Evolutionary conservation across 495 filamentous ascomycete genomes (phyloP).

Genomic region (Xylaria cubensis): DNA sequence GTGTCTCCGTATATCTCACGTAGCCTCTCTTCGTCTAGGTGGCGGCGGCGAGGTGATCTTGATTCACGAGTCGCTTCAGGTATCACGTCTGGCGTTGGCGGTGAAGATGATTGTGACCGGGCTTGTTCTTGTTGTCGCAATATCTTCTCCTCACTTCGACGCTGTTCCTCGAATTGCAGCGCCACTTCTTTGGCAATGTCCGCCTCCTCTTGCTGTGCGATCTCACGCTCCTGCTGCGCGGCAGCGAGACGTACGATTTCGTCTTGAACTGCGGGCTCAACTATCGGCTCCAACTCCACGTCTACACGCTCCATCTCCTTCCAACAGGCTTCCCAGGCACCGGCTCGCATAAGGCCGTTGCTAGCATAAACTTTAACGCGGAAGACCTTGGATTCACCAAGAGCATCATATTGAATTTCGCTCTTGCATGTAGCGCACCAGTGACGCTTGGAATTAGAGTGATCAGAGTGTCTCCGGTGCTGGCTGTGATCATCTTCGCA

Average conservation of each 20-base stretch:
- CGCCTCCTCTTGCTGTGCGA: slow-evolving; percentile 38
- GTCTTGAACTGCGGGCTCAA: slow-evolving; percentile 48
- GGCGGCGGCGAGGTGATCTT: slow-evolving; percentile 35
- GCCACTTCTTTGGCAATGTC: slow-evolving; percentile 41
- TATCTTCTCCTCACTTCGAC: slow-evolving; percentile 23
- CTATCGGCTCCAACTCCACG: slow-evolving; percentile 79
- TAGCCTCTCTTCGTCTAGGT: slow-evolving; percentile 56
- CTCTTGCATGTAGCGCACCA: slow-evolving; percentile 67
- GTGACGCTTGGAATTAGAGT: slow-evolving; percentile 49
- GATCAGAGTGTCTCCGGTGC: slow-evolving; percentile 38
- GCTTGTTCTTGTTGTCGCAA: slow-evolving; percentile 21
- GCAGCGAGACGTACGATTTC: slow-evolving; percentile 55
- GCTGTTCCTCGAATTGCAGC: slow-evolving; percentile 34
- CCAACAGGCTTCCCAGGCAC: slow-evolving; percentile 94
- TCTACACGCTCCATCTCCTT: slow-evolving; percentile 97
- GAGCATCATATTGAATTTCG: slow-evolving; percentile 57
- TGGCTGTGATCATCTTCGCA: slow-evolving; percentile 53
- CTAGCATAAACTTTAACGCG: slow-evolving; percentile 89
- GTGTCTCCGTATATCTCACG: slow-evolving; percentile 61
- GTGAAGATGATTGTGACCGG: slow-evolving; percentile 20
- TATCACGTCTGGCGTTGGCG: slow-evolving; percentile 27
- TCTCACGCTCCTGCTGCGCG: slow-evolving; percentile 42
- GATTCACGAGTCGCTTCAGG: slow-evolving; percentile 25
- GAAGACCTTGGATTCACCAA: slow-evolving; percentile 65
- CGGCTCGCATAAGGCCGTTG: slow-evolving; percentile 90